Evolutionary conservation across 2,329 filamentous ascomycete genomes (phyloP).

Genomic region (Monosporascus sp.): DNA sequence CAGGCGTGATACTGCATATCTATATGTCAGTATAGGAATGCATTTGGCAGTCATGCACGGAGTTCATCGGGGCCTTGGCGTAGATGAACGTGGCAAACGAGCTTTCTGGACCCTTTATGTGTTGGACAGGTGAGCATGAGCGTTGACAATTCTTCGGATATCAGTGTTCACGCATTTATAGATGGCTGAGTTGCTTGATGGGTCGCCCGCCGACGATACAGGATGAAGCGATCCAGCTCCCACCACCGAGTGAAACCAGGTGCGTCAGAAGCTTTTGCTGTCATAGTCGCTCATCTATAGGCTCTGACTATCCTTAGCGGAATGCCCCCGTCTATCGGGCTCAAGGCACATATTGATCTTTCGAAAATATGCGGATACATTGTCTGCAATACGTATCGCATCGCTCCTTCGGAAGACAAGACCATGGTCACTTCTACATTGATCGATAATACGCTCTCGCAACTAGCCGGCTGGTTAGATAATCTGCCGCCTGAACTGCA

Average conservation of each 20-base stretch:
- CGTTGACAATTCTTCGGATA: background rate
- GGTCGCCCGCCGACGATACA: slow-evolving; percentile 41
- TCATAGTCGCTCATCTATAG: background rate
- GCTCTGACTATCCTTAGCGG: slow-evolving; percentile 22
- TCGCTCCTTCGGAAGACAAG: slow-evolving; percentile 26
- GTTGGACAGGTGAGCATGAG: slow-evolving; percentile 36
- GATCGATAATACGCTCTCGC: slow-evolving; percentile 33
- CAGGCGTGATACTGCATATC: slow-evolving; percentile 42
- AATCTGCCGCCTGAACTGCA: slow-evolving; percentile 32
- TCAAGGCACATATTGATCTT: slow-evolving; percentile 41
- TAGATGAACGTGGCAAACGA: slow-evolving; percentile 38
- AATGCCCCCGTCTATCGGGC: slow-evolving; percentile 37
- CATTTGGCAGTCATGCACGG: slow-evolving; percentile 43
- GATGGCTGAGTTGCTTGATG: slow-evolving; percentile 41
- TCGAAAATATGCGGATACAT: slow-evolving; percentile 43
- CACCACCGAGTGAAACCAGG: slow-evolving; percentile 33
- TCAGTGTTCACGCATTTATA: slow-evolving; percentile 4
- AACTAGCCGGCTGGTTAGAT: slow-evolving; percentile 37
- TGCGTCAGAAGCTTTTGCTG: slow-evolving; percentile 23
- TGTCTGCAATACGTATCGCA: slow-evolving; percentile 40
- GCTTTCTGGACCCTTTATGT: slow-evolving; percentile 48
- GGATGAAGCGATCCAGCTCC: slow-evolving; percentile 41
- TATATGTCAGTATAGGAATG: slow-evolving; percentile 41
- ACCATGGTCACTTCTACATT: slow-evolving; percentile 22
- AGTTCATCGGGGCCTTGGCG: slow-evolving; percentile 35